Evolutionary conservation across 1,284 basidiomycete species (phyloP).

Genomic region (Ceratorhiza oryzae-sativae): DNA sequence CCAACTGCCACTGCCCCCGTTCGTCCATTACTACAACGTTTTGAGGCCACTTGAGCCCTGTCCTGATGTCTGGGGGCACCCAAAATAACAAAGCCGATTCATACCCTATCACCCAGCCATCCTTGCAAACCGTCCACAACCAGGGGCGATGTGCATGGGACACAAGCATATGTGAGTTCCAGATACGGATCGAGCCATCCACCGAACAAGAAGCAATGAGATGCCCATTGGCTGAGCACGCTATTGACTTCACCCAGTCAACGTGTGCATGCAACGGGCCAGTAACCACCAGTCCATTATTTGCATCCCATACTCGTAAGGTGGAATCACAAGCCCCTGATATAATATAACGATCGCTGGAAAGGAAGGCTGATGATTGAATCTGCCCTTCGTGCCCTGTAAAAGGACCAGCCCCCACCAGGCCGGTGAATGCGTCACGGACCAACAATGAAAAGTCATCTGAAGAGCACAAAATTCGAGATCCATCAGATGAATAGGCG

Average conservation of each 20-base stretch:
- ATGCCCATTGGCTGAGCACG: neutral
- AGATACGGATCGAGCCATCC: neutral
- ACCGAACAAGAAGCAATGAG: neutral
- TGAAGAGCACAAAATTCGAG: too few species aligned
- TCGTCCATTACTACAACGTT: neutral
- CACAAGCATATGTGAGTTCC: neutral
- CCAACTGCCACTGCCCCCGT: neutral
- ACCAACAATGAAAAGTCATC: too few species aligned
- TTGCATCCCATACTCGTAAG: neutral
- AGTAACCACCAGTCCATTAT: neutral
- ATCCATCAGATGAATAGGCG: too few species aligned
- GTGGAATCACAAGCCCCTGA: neutral
- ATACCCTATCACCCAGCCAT: neutral
- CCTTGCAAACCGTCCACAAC: neutral
- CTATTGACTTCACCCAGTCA: neutral
- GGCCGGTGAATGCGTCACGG: too few species aligned
- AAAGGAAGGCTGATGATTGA: neutral
- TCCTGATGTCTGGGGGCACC: neutral
- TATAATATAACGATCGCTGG: neutral
- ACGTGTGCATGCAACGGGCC: neutral
- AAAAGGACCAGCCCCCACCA: too few species aligned
- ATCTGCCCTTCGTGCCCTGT: neutral
- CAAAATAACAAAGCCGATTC: neutral
- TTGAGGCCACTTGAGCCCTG: neutral
- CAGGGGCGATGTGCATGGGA: neutral